Conservation (phyloP, 2,329 filamentous ascomycete genomes). For the Akanthomyces lecanii region DNA sequence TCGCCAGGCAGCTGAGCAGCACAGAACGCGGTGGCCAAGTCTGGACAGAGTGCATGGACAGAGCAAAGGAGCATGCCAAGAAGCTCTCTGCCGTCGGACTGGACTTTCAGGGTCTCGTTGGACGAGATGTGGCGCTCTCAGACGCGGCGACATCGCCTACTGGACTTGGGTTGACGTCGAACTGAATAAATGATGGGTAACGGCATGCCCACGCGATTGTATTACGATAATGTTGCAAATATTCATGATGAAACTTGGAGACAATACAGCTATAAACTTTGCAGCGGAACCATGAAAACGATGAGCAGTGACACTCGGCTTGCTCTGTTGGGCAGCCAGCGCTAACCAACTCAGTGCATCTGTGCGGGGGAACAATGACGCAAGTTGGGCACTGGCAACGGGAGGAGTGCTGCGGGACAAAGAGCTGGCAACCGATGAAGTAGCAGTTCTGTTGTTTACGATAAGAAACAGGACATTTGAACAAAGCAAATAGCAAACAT, state of each 20-base stretch:
- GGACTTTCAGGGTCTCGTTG: constrained; percentile 82
- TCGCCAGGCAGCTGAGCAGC: constrained; percentile 81
- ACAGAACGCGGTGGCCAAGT: constrained; percentile 70
- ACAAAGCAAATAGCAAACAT: background rate
- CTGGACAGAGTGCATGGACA: constrained; percentile 79
- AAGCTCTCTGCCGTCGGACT: constrained; percentile 82
- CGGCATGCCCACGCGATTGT: background rate
- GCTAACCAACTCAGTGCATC: background rate
- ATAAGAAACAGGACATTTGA: background rate
- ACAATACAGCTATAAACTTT: background rate
- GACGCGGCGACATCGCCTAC: constrained; percentile 30
- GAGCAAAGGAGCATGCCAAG: constrained; percentile 73
- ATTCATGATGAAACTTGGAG: constrained; percentile 8
- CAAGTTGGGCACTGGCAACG: constrained; percentile 3
- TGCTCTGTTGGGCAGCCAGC: constrained; percentile 1
- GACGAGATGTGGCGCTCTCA: constrained; percentile 43
- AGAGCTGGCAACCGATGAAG: background rate
- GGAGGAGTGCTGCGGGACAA: background rate
- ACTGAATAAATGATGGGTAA: background rate
- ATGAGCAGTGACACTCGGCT: background rate
- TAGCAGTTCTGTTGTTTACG: background rate
- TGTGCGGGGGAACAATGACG: constrained; percentile 10
- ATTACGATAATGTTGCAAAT: constrained; percentile 9
- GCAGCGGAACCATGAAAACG: background rate
- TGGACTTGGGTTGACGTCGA: constrained; percentile 37